Conservation (phyloP, 2,329 filamentous ascomycete species). For the Elsinoe necatrix region DNA sequence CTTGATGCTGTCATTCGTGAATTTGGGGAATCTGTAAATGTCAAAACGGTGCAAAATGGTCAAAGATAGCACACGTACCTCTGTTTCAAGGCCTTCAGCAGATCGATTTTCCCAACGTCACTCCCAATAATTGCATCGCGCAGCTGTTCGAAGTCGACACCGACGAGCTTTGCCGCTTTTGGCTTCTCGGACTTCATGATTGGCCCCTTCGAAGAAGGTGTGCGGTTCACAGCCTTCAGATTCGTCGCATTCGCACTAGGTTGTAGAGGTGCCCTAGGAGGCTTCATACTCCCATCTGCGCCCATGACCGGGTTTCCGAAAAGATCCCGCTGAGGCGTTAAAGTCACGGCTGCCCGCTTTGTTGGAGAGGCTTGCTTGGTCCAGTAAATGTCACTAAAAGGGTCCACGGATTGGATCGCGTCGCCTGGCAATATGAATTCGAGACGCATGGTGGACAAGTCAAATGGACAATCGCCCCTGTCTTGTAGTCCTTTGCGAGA, state of each 20-base stretch:
- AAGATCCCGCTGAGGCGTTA: background rate
- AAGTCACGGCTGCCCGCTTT: constrained; percentile 20
- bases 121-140: constrained; percentile 61
- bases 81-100: constrained; percentile 68
- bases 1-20: constrained; percentile 61
- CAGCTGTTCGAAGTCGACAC: constrained; percentile 57
- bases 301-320: constrained; percentile 15
- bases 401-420: constrained; percentile 59
- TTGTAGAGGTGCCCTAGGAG: constrained; percentile 36
- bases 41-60: constrained; percentile 17
- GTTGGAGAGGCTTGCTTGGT: constrained; percentile 20
- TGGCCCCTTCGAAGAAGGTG: constrained; percentile 27
- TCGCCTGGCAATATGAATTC: constrained; percentile 48
- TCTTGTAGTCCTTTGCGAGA: background rate
- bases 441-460: constrained; percentile 41
- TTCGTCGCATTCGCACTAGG: constrained; percentile 29
- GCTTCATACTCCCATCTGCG: constrained; percentile 29
- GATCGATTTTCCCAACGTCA: constrained; percentile 63
- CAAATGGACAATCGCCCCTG: background rate
- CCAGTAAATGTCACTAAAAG: constrained; percentile 81
- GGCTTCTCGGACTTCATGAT: constrained; percentile 33
- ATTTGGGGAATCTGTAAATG: constrained; percentile 52
- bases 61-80: constrained; percentile 36
- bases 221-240: constrained; percentile 24
- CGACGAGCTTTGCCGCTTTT: constrained; percentile 42